These are phyloP conservation scores for Penstemon barbatus DNA, from an alignment of 257 asterid genomes.

Conservation along the genomic window DNA sequence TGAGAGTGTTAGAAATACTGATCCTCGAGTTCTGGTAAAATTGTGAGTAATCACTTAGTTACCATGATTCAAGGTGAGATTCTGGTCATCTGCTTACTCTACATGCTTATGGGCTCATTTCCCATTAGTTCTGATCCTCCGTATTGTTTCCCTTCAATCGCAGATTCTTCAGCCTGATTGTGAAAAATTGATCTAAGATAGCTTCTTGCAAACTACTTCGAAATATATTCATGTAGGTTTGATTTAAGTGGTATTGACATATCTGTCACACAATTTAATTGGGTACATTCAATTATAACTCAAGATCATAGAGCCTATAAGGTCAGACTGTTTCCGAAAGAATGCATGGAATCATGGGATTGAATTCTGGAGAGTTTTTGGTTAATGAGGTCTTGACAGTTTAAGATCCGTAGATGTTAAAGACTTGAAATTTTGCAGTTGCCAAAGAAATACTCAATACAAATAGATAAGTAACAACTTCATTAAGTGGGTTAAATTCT, in stretches of 20 bases:
- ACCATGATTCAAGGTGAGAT: conserved; percentile 40
- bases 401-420: not conserved
- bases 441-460: not conserved
- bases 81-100: conserved; percentile 34
- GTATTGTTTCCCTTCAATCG: conserved; percentile 41
- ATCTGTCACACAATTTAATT: conserved; percentile 23
- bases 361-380: not conserved
- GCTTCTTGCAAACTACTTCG: conserved; percentile 36
- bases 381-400: conserved; percentile 7
- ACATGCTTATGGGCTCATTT: conserved; percentile 32
- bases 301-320: conserved; percentile 5
- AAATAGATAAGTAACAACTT: not conserved
- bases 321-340: conserved; percentile 3
- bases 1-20: conserved; percentile 23
- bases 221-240: conserved; percentile 43
- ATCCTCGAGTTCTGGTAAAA: conserved; percentile 19
- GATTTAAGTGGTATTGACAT: conserved; percentile 39
- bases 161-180: conserved; percentile 46
- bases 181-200: conserved; percentile 40
- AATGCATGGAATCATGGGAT: not conserved
- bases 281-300: conserved; percentile 26
- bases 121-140: conserved; percentile 41
- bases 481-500: not conserved
- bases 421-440: not conserved
- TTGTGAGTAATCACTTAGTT: conserved; percentile 18